Conservation (phyloP, 2,329 filamentous ascomycete genomes). For the Zymoseptoria ardabiliae region DNA sequence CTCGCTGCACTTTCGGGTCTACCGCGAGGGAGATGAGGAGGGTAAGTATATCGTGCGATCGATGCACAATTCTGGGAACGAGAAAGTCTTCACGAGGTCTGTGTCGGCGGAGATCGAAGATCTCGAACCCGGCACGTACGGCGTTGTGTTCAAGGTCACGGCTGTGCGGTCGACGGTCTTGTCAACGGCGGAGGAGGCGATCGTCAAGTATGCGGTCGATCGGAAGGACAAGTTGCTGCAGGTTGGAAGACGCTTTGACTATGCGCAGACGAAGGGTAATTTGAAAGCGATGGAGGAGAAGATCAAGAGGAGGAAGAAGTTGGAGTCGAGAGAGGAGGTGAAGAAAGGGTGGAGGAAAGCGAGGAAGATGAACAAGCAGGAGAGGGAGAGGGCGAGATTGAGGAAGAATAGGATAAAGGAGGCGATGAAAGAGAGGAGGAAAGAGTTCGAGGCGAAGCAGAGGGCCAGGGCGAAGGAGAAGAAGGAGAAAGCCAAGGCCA, state of each 20-base stretch:
- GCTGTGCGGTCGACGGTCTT: constrained; percentile 50
- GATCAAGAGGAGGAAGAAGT: constrained; percentile 33
- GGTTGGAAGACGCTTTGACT: constrained; percentile 63
- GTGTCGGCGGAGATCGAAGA: constrained; percentile 66
- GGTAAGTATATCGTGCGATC: constrained; percentile 24
- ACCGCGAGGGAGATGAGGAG: constrained; percentile 41
- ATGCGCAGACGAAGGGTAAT: constrained; percentile 60
- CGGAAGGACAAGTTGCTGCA: constrained; percentile 65
- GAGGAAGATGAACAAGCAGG: constrained; percentile 34
- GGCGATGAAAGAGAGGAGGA: constrained; percentile 22
- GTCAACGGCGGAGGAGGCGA: constrained; percentile 57
- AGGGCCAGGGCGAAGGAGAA: constrained; percentile 10
- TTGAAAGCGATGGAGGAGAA: constrained; percentile 46
- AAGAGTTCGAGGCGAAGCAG: constrained; percentile 10
- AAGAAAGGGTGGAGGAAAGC: constrained; percentile 33
- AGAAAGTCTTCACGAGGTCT: constrained; percentile 61
- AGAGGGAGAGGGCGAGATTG: constrained; percentile 25
- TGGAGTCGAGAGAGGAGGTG: constrained; percentile 29
- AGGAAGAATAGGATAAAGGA: constrained; percentile 21
- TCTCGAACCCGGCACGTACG: constrained; percentile 67
- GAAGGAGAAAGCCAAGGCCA: constrained; percentile 5
- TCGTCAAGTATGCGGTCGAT: constrained; percentile 55
- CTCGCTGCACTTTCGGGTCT: constrained; percentile 51
- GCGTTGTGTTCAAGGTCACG: constrained; percentile 66
- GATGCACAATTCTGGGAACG: constrained; percentile 32